Evolutionary conservation across 2,329 filamentous ascomycete genomes (phyloP).

Genomic region (Calonectria ilicicola): DNA sequence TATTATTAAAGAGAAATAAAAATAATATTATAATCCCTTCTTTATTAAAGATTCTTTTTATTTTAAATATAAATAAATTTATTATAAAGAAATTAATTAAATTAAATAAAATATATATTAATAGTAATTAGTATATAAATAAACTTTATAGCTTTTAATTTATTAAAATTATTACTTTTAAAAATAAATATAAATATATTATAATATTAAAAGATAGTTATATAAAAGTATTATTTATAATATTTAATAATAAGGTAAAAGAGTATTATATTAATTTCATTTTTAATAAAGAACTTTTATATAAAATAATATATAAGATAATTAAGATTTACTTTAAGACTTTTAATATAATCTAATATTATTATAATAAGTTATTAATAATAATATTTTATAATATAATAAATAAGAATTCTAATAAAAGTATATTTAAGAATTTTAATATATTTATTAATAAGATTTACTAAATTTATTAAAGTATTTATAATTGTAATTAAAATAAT

Average conservation of each 20-base stretch:
- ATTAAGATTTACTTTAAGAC: neutral
- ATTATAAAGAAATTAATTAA: too few species aligned
- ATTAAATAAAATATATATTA: neutral
- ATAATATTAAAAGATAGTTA: neutral
- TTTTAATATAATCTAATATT: neutral
- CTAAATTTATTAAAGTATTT: too few species aligned
- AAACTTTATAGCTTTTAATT: neutral
- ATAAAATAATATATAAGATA: neutral
- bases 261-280: neutral
- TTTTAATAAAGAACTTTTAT: neutral
- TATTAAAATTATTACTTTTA: neutral
- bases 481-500: too few species aligned
- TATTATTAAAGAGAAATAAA: too few species aligned
- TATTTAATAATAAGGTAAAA: neutral
- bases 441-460: too few species aligned
- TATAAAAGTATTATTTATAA: neutral
- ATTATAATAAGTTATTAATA: neutral
- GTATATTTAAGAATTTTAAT: neutral
- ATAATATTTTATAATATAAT: neutral
- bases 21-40: too few species aligned
- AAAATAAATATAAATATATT: neutral
- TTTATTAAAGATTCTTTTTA: too few species aligned
- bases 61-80: too few species aligned
- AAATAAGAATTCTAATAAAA: neutral
- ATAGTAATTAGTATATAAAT: neutral